These are phyloP conservation scores for Echites panduratus DNA, from an alignment of 257 asterid genomes.

Conservation along the genomic window DNA sequence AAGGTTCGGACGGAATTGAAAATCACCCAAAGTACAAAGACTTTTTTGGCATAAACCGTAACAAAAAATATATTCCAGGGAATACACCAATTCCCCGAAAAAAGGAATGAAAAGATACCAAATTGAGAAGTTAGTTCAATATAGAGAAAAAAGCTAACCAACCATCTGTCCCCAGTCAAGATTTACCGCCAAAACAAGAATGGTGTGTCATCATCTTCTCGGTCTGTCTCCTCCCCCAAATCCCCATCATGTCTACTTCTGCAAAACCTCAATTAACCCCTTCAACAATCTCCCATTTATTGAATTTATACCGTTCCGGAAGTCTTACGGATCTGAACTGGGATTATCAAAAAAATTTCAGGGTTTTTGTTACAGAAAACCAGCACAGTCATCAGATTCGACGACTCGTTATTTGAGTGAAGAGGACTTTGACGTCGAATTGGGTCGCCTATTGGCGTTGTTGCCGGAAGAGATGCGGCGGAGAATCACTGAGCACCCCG, in stretches of 20 bases:
- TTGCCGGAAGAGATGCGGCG: conserved; percentile 87
- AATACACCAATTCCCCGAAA: too few relatives aligned
- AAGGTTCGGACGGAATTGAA: too few relatives aligned
- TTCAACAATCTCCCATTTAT: neutral
- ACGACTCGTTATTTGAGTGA: conserved; percentile 28
- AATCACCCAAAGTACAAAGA: too few relatives aligned
- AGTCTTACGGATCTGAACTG: neutral
- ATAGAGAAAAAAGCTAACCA: neutral
- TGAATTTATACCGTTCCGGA: conserved; percentile 5
- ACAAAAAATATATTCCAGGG: too few relatives aligned
- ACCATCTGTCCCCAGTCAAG: neutral
- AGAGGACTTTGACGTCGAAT: conserved; percentile 60
- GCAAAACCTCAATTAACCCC: neutral
- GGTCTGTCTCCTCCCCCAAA: neutral
- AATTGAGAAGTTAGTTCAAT: too few relatives aligned
- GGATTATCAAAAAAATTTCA: conserved; percentile 11
- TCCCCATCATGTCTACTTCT: neutral
- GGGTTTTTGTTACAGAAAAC: conserved; percentile 10
- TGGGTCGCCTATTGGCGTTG: conserved; percentile 57
- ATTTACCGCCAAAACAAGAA: conserved; percentile 30
- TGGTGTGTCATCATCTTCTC: conserved; percentile 20
- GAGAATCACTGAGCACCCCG: conserved; percentile 62
- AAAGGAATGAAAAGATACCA: neutral
- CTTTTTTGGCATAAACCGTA: too few relatives aligned
- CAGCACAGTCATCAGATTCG: conserved; percentile 11